phyloP scores from a whole-genome alignment of 2,329 filamentous ascomycete species.

The Phyllosticta citribraziliensis region DNA sequence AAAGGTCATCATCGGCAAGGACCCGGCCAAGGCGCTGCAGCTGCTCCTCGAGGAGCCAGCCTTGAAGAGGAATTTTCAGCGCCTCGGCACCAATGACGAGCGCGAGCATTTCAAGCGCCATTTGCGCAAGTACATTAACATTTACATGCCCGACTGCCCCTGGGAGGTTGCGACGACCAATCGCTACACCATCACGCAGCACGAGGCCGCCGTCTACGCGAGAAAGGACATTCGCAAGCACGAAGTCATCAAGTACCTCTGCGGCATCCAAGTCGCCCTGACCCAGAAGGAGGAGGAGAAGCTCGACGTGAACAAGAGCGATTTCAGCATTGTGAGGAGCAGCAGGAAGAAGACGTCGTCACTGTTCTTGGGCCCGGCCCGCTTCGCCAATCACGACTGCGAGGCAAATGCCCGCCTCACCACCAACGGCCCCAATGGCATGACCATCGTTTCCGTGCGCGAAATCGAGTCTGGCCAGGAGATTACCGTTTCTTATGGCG shows the following conservation, averaged over 20 bases:
- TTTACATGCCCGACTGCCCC: slow-evolving; percentile 87
- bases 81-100: slow-evolving; percentile 64
- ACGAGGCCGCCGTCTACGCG: slow-evolving; percentile 81
- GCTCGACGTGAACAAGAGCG: slow-evolving; percentile 71
- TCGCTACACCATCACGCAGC: slow-evolving; percentile 81
- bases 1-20: slow-evolving; percentile 64
- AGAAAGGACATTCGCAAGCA: slow-evolving; percentile 69
- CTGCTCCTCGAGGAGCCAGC: slow-evolving; percentile 63
- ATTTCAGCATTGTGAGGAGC: slow-evolving; percentile 95
- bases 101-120: slow-evolving; percentile 80
- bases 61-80: slow-evolving; percentile 58
- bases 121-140: slow-evolving; percentile 80
- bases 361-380: slow-evolving; percentile 86
- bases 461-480: slow-evolving; percentile 83
- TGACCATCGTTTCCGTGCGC: slow-evolving; percentile 77
- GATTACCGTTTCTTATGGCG: slow-evolving; percentile 92
- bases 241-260: slow-evolving; percentile 82
- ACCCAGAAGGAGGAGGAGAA: slow-evolving; percentile 83
- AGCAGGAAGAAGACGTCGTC: slow-evolving; percentile 84
- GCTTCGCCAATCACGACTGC: slow-evolving; percentile 97
- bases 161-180: slow-evolving; percentile 93
- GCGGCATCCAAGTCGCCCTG: slow-evolving; percentile 84
- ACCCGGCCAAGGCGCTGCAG: slow-evolving; percentile 59
- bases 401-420: slow-evolving; percentile 80
- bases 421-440: slow-evolving; percentile 74